Evolutionary conservation across 2,329 filamentous ascomycete species (phyloP).

Genomic region (Massarina eburnea): DNA sequence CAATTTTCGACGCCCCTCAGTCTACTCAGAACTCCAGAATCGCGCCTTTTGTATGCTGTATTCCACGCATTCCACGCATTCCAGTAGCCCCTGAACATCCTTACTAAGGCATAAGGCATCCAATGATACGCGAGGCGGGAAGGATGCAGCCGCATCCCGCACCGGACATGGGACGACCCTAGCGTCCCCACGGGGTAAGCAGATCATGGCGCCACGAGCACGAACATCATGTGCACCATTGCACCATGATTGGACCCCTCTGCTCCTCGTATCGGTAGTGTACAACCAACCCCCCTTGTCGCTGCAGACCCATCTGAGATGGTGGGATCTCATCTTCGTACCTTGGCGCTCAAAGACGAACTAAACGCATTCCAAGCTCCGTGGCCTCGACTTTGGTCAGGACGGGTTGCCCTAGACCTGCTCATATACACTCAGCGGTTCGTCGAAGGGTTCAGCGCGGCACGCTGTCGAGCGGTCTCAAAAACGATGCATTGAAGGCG

Average conservation of each 20-base stretch:
- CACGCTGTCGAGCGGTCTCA: neutral
- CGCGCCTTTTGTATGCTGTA: neutral
- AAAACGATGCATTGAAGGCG: neutral
- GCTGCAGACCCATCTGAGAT: no score
- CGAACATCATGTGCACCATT: neutral
- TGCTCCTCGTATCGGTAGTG: neutral
- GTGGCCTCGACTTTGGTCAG: no score
- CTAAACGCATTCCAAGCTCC: no score
- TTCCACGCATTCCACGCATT: neutral
- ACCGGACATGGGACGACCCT: neutral
- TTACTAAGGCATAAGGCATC: neutral
- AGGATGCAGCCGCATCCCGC: neutral
- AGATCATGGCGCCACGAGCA: neutral
- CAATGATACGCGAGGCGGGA: neutral
- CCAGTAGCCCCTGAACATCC: neutral
- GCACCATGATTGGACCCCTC: neutral
- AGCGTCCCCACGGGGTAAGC: neutral
- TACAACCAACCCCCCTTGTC: no score
- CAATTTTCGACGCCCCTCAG: neutral
- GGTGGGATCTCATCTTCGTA: no score
- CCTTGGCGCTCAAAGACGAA: no score
- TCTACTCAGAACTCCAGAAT: neutral
- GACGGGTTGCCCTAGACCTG: no score
- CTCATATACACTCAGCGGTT: no score
- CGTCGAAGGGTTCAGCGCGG: no score